Evolutionary conservation across 176 grass and related monocot genomes (phyloP), one percentile per base, ranked within the genome.

Genomic region (Calamus simplicifolius): DNA sequence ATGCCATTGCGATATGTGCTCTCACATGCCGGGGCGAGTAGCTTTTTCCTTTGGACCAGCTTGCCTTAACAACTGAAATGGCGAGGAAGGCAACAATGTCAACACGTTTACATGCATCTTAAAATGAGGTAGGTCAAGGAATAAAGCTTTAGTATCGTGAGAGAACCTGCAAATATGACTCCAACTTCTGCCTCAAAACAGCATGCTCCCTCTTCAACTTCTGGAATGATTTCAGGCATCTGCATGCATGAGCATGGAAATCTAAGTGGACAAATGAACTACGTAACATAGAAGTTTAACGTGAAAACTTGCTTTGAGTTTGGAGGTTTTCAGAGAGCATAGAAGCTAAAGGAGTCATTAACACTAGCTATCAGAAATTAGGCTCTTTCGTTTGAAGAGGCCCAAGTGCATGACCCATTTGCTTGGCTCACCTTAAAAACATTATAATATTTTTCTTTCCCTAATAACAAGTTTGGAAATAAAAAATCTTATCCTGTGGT

Each of bases 81-180:
- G 66, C 1, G 19, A 12, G n/a, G 17, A 51, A 21, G 26, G 16
- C 18, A 56, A 62, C 13, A 35, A 31, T 57, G 3, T 63, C 52
- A 64, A 64, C 25, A 19, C 60, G 31, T 35, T 35, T 35, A 8
- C 31, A 35, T 35, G 8, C 29, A 16, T n/a, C 18, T 57, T 29
- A 67, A 16, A 13, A 21, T 26, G 13, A 25, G 19, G 53, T 75
- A 50, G 15, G 29, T 6, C 19, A 6, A 5, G 57, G 38, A 31
- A 26, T 60, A 80, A 16, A 35, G 6, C 16, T 17, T 0, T 3
- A 17, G 27, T 16, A 2, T 28, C 8, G 31, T 5, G 31, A 35
- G 31, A n/a, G 17, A 59, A 98, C 93, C 88, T 98, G 93, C 68
- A 98, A 92, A 80, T 98, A 98, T 62, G 85, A 80, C 70, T 92